Evolutionary conservation across 306 rosid species (phyloP).

Genomic region (Malus asiatica): DNA sequence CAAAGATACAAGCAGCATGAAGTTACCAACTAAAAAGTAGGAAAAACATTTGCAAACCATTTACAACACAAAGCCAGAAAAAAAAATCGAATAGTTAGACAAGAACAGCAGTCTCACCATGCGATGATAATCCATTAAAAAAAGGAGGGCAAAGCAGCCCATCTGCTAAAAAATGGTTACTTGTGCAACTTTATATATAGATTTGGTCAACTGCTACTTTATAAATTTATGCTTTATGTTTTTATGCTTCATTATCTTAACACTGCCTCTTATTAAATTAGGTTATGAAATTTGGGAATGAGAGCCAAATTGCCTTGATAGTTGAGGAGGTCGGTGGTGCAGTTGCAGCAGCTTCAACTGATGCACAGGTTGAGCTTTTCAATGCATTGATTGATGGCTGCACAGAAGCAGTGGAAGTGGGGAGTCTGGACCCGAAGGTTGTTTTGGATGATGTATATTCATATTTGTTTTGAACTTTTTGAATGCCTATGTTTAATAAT

Average conservation of each 20-base stretch:
- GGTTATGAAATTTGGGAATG: constrained; percentile 93
- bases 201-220: background rate
- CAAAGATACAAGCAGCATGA: background rate
- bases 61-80: background rate
- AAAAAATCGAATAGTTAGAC: too few species aligned
- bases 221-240: background rate
- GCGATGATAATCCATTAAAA: too few species aligned
- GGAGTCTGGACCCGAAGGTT: constrained; percentile 80
- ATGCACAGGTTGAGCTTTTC: constrained; percentile 73
- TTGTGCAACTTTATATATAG: background rate
- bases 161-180: background rate
- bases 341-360: constrained; percentile 57
- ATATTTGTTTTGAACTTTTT: background rate
- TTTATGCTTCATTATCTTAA: background rate
- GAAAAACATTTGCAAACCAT: background rate
- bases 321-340: constrained; percentile 84
- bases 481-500: background rate
- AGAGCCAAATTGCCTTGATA: constrained; percentile 70
- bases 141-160: background rate
- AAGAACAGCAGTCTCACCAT: too few species aligned
- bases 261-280: constrained; percentile 20
- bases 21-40: background rate
- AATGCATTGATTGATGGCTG: constrained; percentile 80
- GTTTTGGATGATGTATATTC: constrained; percentile 10
- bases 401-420: constrained; percentile 74